A percentile compares a stretch with the other conserved stretches of the same genome.
phyloP scores from a whole-genome alignment of 768 basidiomycete species.

The Auricularia heimuer region DNA sequence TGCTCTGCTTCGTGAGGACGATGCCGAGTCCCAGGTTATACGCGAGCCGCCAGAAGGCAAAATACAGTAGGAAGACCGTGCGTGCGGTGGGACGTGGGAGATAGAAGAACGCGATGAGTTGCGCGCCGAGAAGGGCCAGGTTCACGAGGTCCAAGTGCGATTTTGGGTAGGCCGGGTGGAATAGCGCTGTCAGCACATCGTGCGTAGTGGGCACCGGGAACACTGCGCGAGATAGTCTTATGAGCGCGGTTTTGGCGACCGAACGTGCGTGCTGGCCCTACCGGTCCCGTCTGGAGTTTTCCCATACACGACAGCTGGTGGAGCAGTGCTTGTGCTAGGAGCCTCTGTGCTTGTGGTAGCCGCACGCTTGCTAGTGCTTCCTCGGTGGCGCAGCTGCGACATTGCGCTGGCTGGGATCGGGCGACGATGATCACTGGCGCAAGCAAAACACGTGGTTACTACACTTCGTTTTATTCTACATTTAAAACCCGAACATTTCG shows the following conservation, averaged over 20 bases:
- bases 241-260: not conserved
- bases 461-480: too few species aligned
- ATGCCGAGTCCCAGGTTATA: constrained; percentile 93
- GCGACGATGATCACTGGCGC: too few species aligned
- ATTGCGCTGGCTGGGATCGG: too few species aligned
- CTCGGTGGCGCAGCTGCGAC: not conserved
- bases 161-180: constrained; percentile 74
- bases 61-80: constrained; percentile 79
- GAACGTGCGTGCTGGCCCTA: not conserved
- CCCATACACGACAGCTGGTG: not conserved
- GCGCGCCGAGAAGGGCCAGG: constrained; percentile 65
- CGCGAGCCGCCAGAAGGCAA: constrained; percentile 84
- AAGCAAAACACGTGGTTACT: too few species aligned
- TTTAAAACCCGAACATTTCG: too few species aligned
- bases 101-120: constrained; percentile 60
- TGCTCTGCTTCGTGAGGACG: constrained; percentile 91
- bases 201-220: constrained; percentile 91
- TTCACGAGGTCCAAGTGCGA: constrained; percentile 85
- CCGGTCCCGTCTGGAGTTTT: constrained; percentile 8
- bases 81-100: constrained; percentile 48
- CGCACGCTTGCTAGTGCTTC: not conserved
- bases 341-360: not conserved
- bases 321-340: not conserved
- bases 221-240: constrained; percentile 36
- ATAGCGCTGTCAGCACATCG: constrained; percentile 76